Percentiles rank a stretch among this genome's conserved stretches.
Conservation (phyloP, 2,329 filamentous ascomycete species). For the Lachnellula occidentalis region DNA sequence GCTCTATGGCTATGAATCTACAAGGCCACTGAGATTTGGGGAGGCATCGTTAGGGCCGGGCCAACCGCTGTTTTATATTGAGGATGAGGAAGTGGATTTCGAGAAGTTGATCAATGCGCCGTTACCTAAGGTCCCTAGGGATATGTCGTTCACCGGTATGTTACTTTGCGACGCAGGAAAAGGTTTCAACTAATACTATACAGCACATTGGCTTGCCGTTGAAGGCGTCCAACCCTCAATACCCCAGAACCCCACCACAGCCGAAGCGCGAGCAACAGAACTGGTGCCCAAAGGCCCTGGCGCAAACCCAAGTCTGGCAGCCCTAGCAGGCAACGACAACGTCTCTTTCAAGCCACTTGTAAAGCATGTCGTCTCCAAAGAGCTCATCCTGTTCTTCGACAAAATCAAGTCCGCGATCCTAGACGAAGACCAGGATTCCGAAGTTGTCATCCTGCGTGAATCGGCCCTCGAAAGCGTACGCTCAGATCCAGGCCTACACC, state of each 20-base stretch:
- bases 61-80: slow-evolving; percentile 93
- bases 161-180: not conserved
- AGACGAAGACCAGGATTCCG: slow-evolving; percentile 80
- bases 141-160: slow-evolving; percentile 84
- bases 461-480: slow-evolving; percentile 81
- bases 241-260: slow-evolving; percentile 87
- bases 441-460: slow-evolving; percentile 64
- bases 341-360: slow-evolving; percentile 82
- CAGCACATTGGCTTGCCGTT: slow-evolving; percentile 94
- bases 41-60: slow-evolving; percentile 91
- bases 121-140: slow-evolving; percentile 86
- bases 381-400: slow-evolving; percentile 94
- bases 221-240: slow-evolving; percentile 97
- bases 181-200: slow-evolving; percentile 8
- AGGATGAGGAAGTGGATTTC: slow-evolving; percentile 98
- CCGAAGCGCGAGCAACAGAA: slow-evolving; percentile 78
- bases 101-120: slow-evolving; percentile 98
- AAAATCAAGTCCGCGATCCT: slow-evolving; percentile 86
- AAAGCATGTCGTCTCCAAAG: slow-evolving; percentile 93
- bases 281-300: slow-evolving; percentile 85
- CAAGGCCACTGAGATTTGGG: slow-evolving; percentile 80
- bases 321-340: slow-evolving; percentile 77
- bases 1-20: slow-evolving; percentile 93
- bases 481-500: slow-evolving; percentile 88
- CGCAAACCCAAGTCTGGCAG: slow-evolving; percentile 78